Evolutionary conservation across 1,284 basidiomycete genomes (phyloP).

Genomic region (Trichosporon sp.): DNA sequence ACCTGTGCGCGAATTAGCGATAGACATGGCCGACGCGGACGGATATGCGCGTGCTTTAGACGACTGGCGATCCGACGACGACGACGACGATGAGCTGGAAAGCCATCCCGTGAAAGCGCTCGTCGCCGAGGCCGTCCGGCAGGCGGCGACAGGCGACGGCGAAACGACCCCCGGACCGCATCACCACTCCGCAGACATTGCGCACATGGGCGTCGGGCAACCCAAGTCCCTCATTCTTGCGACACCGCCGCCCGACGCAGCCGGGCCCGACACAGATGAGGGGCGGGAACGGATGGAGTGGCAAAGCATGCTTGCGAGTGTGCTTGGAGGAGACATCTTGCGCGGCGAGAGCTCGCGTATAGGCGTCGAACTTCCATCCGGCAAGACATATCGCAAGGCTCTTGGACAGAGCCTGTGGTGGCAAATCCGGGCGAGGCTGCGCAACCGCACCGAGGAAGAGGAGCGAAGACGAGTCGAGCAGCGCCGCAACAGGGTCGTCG

Average conservation of each 20-base stretch:
- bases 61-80: conserved; percentile 25
- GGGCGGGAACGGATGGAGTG: conserved; percentile 82
- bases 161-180: neutral
- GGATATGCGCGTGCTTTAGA: conserved; percentile 20
- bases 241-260: conserved; percentile 18
- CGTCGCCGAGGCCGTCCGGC: conserved; percentile 18
- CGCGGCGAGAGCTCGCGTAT: conserved; percentile 89
- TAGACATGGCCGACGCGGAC: conserved; percentile 22
- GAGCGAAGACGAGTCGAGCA: conserved; percentile 79
- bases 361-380: conserved; percentile 62
- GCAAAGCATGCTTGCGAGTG: conserved; percentile 89
- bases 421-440: conserved; percentile 78
- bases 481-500: conserved; percentile 71
- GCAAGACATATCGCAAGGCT: conserved; percentile 61
- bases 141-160: conserved; percentile 15
- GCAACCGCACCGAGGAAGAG: conserved; percentile 72
- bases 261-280: conserved; percentile 50
- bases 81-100: conserved; percentile 19
- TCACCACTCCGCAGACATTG: conserved; percentile 5
- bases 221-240: conserved; percentile 20
- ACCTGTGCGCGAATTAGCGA: conserved; percentile 7
- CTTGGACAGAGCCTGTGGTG: conserved; percentile 75
- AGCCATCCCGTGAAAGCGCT: conserved; percentile 14
- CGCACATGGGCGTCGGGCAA: conserved; percentile 17
- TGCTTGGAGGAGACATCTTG: conserved; percentile 85